Evolutionary conservation across 495 filamentous ascomycete species (phyloP), one percentile per base, ranked within the genome.

Genomic region (Chaetomidium leptoderma): DNA sequence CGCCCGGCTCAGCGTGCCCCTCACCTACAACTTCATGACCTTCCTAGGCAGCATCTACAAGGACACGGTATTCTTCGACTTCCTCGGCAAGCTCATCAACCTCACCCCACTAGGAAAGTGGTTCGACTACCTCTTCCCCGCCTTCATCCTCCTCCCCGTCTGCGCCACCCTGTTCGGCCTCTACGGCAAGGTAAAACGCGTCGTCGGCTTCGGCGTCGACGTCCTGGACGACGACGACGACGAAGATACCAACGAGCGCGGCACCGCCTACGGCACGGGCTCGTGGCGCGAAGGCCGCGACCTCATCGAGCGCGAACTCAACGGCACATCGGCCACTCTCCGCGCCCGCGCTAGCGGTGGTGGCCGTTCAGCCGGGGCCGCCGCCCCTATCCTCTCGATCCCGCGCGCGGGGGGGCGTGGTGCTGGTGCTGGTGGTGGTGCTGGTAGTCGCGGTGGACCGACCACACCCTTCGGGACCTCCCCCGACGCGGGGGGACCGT

Each of bases 21-120:
- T 97, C 17, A 85, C 89, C 19, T 97, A 95, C 79, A 97, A 98
- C 70, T 97, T 98, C 66, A 80, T 95, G 68, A 95, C 91, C 4
- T 91, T 97, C 63, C 69, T 96, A 19, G 85, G 86, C 7, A 80
- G 74, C 23, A 73, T 92, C 33, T 90, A 88, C 64, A 67, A 77
- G 39, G 69, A 78, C 36, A 96, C 91, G 9, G 83, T 86, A 0
- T 98, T 96, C 72, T 93, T 95, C 67, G 69, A 81, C 32, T 95
- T 98, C 65, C 78, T 98, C 4, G 93, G 93, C 21, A 70, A 82
- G 58, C 81, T 88, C 40, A 91, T 98, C 73, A 84, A 91, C 67
- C 79, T 96, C 21, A 97, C 91, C 3, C 83, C 85, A 2, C 77
- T 97, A 2, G 90, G 92, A 0, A 80, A 83, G 58, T 88, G 90